phyloP scores from a whole-genome alignment of 2,329 filamentous ascomycete genomes.

The Arthrobotrys sphaeroides region DNA sequence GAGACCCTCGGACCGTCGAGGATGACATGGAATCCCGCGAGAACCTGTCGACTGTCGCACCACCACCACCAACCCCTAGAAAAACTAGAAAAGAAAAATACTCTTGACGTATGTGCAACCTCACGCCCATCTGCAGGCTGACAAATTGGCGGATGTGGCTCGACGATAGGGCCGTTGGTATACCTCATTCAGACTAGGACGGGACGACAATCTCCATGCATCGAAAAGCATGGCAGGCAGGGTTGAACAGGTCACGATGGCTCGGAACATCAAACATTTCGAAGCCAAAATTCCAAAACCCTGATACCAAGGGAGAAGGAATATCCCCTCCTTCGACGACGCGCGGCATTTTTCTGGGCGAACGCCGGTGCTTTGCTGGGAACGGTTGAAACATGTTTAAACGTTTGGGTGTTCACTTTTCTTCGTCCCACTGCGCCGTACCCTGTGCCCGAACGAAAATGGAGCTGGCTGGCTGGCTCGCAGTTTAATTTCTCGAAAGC shows the following conservation, averaged over 20 bases:
- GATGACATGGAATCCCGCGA: slow-evolving; percentile 2
- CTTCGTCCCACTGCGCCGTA: not conserved
- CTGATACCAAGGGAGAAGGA: slow-evolving; percentile 17
- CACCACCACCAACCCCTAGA: not conserved
- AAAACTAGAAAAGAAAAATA: too few relatives aligned
- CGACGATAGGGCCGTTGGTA: not conserved
- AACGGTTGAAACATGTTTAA: slow-evolving; percentile 35
- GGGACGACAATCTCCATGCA: slow-evolving; percentile 17
- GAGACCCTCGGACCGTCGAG: not conserved
- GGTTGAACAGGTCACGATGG: slow-evolving; percentile 28
- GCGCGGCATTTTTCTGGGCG: slow-evolving; percentile 37
- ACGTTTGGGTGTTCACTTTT: slow-evolving; percentile 4
- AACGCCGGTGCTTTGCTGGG: too few relatives aligned
- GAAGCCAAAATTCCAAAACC: not conserved
- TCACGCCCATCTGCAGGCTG: not conserved
- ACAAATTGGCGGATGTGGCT: slow-evolving; percentile 15
- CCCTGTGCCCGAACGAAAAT: slow-evolving; percentile 14
- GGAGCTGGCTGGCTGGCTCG: not conserved
- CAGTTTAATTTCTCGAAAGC: slow-evolving; percentile 29
- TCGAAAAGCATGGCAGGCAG: slow-evolving; percentile 19
- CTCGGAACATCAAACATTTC: slow-evolving; percentile 12
- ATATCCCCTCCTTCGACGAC: slow-evolving; percentile 20
- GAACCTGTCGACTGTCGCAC: slow-evolving; percentile 15
- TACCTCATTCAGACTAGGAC: slow-evolving; percentile 11
- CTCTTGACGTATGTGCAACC: not conserved